Conservation (phyloP, 495 filamentous ascomycete species). For the Cairneyella variabilis region DNA sequence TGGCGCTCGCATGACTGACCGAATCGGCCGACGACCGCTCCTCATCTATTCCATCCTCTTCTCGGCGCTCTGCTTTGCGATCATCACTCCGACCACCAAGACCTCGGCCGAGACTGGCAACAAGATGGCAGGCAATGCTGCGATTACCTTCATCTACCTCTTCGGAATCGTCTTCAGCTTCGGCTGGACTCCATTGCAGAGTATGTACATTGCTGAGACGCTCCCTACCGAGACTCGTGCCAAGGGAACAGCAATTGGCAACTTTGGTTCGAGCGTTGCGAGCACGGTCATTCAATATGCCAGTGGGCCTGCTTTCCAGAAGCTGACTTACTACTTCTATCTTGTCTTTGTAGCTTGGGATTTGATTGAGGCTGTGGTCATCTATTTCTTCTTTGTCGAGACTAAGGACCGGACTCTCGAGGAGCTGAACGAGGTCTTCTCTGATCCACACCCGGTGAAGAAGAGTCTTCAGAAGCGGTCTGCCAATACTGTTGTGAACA, state of each 20-base stretch:
- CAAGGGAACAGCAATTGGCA: conserved; percentile 51
- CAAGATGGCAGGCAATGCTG: conserved; percentile 33
- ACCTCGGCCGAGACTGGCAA: conserved; percentile 18
- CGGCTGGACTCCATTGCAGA: conserved; percentile 60
- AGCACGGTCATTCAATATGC: conserved; percentile 41
- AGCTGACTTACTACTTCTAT: conserved; percentile 51
- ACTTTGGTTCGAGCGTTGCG: conserved; percentile 33
- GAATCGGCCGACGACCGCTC: conserved; percentile 56
- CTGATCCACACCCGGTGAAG: conserved; percentile 48
- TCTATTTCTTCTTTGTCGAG: conserved; percentile 20
- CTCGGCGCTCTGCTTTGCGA: conserved; percentile 45
- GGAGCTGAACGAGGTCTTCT: conserved; percentile 62
- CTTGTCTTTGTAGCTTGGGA: conserved; percentile 29
- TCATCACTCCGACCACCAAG: conserved; percentile 46
- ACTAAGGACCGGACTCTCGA: conserved; percentile 42
- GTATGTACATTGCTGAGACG: conserved; percentile 58
- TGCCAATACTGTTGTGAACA: conserved; percentile 24
- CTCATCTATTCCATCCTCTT: conserved; percentile 52
- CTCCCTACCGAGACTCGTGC: conserved; percentile 53
- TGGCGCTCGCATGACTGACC: conserved; percentile 50
- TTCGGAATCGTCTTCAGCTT: conserved; percentile 61
- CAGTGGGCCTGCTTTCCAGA: conserved; percentile 49
- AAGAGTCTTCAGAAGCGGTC: conserved; percentile 45
- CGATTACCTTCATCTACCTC: conserved; percentile 56
- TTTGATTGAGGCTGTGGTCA: conserved; percentile 14